phyloP scores from a whole-genome alignment of 768 basidiomycete species.

The Hydnomerulius pinastri region DNA sequence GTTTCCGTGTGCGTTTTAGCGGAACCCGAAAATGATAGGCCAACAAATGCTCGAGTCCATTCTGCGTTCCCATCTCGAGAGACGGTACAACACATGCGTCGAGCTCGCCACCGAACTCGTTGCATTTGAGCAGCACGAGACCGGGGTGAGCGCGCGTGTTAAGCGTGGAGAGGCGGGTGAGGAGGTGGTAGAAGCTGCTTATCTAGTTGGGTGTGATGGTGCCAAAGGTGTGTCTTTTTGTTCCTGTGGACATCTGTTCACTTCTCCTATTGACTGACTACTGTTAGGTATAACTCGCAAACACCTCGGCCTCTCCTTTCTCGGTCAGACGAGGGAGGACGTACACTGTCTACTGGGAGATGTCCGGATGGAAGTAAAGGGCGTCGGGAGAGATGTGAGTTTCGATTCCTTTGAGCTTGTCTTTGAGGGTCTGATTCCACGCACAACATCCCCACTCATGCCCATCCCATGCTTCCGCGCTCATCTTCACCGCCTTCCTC shows the following conservation, averaged over 20 bases:
- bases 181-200: conserved; percentile 34
- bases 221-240: conserved; percentile 34
- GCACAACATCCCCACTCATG: too few species aligned
- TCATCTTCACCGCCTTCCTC: too few species aligned
- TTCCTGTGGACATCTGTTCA: not conserved
- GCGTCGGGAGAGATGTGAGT: conserved; percentile 28
- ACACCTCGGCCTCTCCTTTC: conserved; percentile 41
- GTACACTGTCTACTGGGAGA: conserved; percentile 37
- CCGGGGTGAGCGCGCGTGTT: conserved; percentile 37
- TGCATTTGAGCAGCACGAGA: conserved; percentile 43
- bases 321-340: conserved; percentile 38
- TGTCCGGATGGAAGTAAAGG: conserved; percentile 32
- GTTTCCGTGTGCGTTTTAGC: conserved; percentile 5
- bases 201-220: conserved; percentile 46
- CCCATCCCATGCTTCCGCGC: too few species aligned
- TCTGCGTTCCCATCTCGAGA: conserved; percentile 18
- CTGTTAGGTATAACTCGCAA: conserved; percentile 38
- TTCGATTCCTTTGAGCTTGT: not conserved
- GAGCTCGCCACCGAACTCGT: conserved; percentile 48
- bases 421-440: too few species aligned
- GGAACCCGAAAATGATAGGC: conserved; percentile 15
- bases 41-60: conserved; percentile 33
- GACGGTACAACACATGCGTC: conserved; percentile 30
- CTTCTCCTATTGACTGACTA: not conserved
- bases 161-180: conserved; percentile 20